Base-by-base conservation (phyloP, 2,329 filamentous ascomycete species). In the Amauroascus niger region DNA sequence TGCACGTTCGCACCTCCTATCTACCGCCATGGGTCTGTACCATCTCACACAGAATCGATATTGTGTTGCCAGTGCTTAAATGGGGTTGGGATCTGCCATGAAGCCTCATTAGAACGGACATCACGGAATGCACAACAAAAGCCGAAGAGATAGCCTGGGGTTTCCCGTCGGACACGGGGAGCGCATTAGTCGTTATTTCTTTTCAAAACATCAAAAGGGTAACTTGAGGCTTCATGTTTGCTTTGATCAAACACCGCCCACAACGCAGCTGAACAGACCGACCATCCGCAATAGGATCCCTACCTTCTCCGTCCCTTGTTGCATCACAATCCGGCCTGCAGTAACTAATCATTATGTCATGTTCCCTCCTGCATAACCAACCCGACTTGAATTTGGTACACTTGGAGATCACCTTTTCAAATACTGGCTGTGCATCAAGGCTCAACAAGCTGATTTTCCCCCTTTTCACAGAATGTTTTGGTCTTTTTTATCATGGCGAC, bases 291-390 rank as follows among this genome's bases (percentile, higher is more conserved):
- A 20, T 30, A 5, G 8, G 6, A 47, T 32, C 26, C 44, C 6
- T 22, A 45, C 41, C 44, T 39, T 6, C n/a, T 48, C 35, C 37
- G 5, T 43, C 16, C 48, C 48, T 24, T 35, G 39, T 24, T 43
- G 37, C 48, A 50, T 49, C 46, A 49, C 18, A 37, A 49, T 49
- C 46, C 46, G 26, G 46, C 28, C 37, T 50, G 37, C 35, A 43
- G 33, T 33, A 43, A 20, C n/a, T n/a, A n/a, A n/a, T 33, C 18
- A 41, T 49, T 37, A 49, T 49, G 48, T 50, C 35, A 50, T 35
- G 14, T 41, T 49, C 48, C 13, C 9, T 9, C 8, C 20, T 33
- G 48, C 48, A 24, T 50, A 50, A 50, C 48, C 24, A 32, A 41
- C 7, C 35, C 37, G 48, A 50, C n/a, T 20, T 22, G 32, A 18